Evolutionary conservation across 192 early-diverging fungal genomes (phyloP).

Genomic region (Dispira simplex): DNA sequence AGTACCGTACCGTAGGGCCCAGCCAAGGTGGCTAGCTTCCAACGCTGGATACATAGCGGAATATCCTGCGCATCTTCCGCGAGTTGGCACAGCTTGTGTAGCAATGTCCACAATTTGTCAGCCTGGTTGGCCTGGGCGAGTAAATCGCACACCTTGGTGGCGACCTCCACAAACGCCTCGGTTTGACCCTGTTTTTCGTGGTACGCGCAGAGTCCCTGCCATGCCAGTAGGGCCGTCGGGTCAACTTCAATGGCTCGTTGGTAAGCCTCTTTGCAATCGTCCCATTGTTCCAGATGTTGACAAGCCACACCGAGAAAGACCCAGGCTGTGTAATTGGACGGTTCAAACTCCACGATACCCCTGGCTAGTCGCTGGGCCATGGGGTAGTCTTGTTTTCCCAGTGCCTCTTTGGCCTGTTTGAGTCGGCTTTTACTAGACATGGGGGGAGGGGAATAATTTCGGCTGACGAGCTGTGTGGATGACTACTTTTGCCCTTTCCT

Average conservation of each 20-base stretch:
- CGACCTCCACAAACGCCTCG: too few relatives aligned
- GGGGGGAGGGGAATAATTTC: not conserved
- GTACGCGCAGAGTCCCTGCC: constrained; percentile 27
- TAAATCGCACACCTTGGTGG: too few relatives aligned
- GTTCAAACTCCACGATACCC: constrained; percentile 2
- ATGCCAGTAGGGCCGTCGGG: constrained; percentile 39
- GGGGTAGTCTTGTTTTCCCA: not conserved
- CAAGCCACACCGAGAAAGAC: constrained; percentile 54
- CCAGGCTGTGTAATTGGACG: not conserved
- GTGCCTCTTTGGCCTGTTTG: constrained; percentile 4
- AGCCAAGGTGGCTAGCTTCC: constrained; percentile 15
- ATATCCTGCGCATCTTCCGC: too few relatives aligned
- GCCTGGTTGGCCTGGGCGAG: too few relatives aligned
- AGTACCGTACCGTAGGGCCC: constrained; percentile 12
- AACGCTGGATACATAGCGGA: too few relatives aligned
- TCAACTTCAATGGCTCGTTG: constrained; percentile 37
- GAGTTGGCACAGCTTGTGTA: too few relatives aligned
- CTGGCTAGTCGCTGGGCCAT: not conserved
- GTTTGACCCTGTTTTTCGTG: too few relatives aligned
- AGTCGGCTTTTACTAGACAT: not conserved
- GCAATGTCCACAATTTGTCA: too few relatives aligned
- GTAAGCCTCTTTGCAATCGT: constrained; percentile 40
- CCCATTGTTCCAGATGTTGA: constrained; percentile 36
- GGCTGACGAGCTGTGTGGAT: too few relatives aligned
- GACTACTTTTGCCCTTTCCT: too few relatives aligned